Evolutionary conservation across 2,329 filamentous ascomycete species (phyloP).

Genomic region (Phialocephala sp.): DNA sequence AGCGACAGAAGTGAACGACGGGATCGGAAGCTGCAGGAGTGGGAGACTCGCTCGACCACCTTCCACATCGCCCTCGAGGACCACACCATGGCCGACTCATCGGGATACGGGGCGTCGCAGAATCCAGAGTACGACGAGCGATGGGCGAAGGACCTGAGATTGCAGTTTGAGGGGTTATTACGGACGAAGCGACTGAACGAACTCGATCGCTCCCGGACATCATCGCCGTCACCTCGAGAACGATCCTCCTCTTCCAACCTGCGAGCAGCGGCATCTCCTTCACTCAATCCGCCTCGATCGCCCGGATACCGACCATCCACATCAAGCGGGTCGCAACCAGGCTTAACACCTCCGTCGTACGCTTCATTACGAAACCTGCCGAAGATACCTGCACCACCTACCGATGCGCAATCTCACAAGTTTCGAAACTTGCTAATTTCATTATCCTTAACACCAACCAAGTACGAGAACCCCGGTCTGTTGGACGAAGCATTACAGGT

Average conservation of each 20-base stretch:
- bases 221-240: conserved; percentile 61
- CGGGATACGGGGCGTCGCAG: conserved; percentile 29
- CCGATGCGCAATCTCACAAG: conserved; percentile 72
- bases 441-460: conserved; percentile 84
- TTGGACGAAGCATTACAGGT: conserved; percentile 88
- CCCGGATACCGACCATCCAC: conserved; percentile 52
- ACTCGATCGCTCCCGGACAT: conserved; percentile 67
- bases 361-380: conserved; percentile 68
- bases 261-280: conserved; percentile 45
- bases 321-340: conserved; percentile 47
- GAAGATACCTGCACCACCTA: conserved; percentile 76
- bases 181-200: conserved; percentile 88
- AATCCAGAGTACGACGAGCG: conserved; percentile 62
- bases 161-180: conserved; percentile 86
- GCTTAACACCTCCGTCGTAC: conserved; percentile 61
- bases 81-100: conserved; percentile 39
- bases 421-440: conserved; percentile 85
- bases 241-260: conserved; percentile 57
- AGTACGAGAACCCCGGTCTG: conserved; percentile 95
- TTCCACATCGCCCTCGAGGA: conserved; percentile 36
- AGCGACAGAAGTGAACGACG: conserved; percentile 22
- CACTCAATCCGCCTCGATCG: conserved; percentile 34
- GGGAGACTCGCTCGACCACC: conserved; percentile 28
- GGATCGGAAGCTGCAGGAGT: conserved; percentile 25
- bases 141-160: conserved; percentile 79